These are phyloP conservation scores for Tylopilus sp. DNA, from an alignment of 1,284 basidiomycete species.

Conservation along the genomic window DNA sequence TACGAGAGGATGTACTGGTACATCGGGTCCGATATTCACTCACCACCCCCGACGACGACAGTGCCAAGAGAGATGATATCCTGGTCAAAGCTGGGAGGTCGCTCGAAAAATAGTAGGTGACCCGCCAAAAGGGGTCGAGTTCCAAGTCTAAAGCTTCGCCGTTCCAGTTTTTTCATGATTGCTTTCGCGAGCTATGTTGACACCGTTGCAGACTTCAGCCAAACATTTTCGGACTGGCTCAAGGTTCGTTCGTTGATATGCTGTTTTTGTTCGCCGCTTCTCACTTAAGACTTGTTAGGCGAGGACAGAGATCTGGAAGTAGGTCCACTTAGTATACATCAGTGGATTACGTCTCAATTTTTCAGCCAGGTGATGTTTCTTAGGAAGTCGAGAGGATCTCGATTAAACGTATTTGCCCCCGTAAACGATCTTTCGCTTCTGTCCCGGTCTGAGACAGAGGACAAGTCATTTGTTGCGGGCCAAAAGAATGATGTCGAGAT, in stretches of 20 bases:
- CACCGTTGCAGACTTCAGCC: slow-evolving; percentile 59
- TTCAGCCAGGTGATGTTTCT: slow-evolving; percentile 81
- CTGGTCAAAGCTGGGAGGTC: slow-evolving; percentile 65
- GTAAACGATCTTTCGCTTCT: slow-evolving; percentile 81
- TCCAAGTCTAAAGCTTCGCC: slow-evolving; percentile 3
- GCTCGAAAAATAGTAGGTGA: slow-evolving; percentile 74
- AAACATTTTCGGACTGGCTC: slow-evolving; percentile 86
- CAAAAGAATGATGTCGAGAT: slow-evolving; percentile 75
- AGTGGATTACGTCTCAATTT: not conserved
- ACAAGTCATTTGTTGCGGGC: slow-evolving; percentile 54
- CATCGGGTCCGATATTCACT: slow-evolving; percentile 84
- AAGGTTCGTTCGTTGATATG: slow-evolving; percentile 47
- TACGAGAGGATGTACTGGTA: slow-evolving; percentile 84
- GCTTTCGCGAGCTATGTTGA: slow-evolving; percentile 93
- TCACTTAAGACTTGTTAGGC: slow-evolving; percentile 39
- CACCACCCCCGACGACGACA: slow-evolving; percentile 68
- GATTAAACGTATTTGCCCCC: slow-evolving; percentile 84
- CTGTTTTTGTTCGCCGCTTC: not conserved
- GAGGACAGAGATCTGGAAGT: slow-evolving; percentile 94
- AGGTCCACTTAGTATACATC: slow-evolving; percentile 32
- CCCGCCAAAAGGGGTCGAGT: not conserved
- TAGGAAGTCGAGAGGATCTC: slow-evolving; percentile 71
- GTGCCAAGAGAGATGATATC: slow-evolving; percentile 48
- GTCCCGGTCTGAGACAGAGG: slow-evolving; percentile 60
- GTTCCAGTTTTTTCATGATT: slow-evolving; percentile 84